Conservation (phyloP, 257 asterid species). For the Linaria vulgaris region DNA sequence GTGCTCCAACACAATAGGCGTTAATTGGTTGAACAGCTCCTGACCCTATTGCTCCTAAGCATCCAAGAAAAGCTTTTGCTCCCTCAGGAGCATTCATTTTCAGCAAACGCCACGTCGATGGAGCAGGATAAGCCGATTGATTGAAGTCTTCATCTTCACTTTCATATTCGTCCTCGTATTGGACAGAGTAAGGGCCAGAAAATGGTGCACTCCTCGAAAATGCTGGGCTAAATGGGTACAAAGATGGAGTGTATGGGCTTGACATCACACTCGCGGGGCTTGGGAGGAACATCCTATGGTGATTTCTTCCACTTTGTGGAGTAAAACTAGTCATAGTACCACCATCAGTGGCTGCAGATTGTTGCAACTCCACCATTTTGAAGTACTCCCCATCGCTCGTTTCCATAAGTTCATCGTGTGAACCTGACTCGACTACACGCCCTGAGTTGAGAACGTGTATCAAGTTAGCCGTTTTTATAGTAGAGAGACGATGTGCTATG, state of each 20-base stretch:
- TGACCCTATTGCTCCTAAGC: conserved; percentile 66
- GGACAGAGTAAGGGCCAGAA: conserved; percentile 66
- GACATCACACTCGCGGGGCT: conserved; percentile 66
- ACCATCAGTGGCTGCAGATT: conserved; percentile 33
- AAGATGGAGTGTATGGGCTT: conserved; percentile 66
- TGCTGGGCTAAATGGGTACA: conserved; percentile 68
- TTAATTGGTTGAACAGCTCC: conserved; percentile 71
- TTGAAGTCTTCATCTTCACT: conserved; percentile 44
- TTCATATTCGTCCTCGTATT: conserved; percentile 51
- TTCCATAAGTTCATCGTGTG: conserved; percentile 65
- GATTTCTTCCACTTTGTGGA: conserved; percentile 36
- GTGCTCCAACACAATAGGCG: conserved; percentile 65
- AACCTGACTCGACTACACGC: conserved; percentile 61
- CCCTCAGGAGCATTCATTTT: conserved; percentile 70
- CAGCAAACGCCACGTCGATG: conserved; percentile 65
- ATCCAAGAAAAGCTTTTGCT: conserved; percentile 58
- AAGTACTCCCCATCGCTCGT: conserved; percentile 57
- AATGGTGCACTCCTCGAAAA: conserved; percentile 54
- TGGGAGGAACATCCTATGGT: conserved; percentile 35
- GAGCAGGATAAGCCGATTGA: conserved; percentile 36
- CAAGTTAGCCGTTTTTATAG: conserved; percentile 53
- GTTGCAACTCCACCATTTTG: conserved; percentile 66
- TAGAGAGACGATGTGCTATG: conserved; percentile 79
- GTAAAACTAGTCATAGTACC: conserved; percentile 22
- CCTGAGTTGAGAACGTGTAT: conserved; percentile 62